Conservation (phyloP, 164 flowering plant species). For the Kalanchoe fedtschenkoi region DNA sequence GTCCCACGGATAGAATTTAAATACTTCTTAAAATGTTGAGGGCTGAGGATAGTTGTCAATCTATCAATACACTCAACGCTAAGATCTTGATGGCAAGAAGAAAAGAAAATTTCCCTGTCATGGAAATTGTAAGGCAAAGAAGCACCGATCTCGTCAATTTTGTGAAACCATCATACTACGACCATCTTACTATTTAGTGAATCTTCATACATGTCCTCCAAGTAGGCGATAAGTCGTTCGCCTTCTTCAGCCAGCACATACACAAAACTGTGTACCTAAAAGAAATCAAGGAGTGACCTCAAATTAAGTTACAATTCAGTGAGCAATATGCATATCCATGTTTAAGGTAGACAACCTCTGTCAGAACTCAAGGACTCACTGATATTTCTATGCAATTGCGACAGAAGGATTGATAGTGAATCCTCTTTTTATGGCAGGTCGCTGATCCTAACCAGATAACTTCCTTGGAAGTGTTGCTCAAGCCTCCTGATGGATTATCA, state of each 20-base stretch:
- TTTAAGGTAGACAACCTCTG: background rate
- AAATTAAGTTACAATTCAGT: background rate
- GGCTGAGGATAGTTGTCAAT: slow-evolving; percentile 67
- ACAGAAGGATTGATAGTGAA: slow-evolving; percentile 50
- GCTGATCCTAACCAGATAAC: slow-evolving; percentile 63
- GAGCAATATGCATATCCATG: background rate
- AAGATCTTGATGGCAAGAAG: slow-evolving; percentile 94
- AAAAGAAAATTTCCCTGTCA: slow-evolving; percentile 93
- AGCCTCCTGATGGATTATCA: slow-evolving; percentile 21
- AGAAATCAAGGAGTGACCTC: background rate
- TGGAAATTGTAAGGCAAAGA: slow-evolving; percentile 56
- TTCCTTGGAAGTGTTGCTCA: slow-evolving; percentile 20
- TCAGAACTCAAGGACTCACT: background rate
- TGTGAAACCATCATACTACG: slow-evolving; percentile 95
- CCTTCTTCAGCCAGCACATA: slow-evolving; percentile 71
- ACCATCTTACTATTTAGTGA: slow-evolving; percentile 71
- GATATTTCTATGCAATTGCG: slow-evolving; percentile 41
- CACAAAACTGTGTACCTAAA: slow-evolving; percentile 67
- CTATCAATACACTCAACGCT: slow-evolving; percentile 95
- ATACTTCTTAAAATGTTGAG: slow-evolving; percentile 58
- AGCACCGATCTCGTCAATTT: slow-evolving; percentile 83
- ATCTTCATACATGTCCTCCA: slow-evolving; percentile 87
- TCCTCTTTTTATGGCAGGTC: slow-evolving; percentile 51
- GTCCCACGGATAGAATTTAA: slow-evolving; percentile 26
- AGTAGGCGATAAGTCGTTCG: slow-evolving; percentile 66